phyloP scores from a whole-genome alignment of 495 filamentous ascomycete species.

The Talaromyces trachyspermus region DNA sequence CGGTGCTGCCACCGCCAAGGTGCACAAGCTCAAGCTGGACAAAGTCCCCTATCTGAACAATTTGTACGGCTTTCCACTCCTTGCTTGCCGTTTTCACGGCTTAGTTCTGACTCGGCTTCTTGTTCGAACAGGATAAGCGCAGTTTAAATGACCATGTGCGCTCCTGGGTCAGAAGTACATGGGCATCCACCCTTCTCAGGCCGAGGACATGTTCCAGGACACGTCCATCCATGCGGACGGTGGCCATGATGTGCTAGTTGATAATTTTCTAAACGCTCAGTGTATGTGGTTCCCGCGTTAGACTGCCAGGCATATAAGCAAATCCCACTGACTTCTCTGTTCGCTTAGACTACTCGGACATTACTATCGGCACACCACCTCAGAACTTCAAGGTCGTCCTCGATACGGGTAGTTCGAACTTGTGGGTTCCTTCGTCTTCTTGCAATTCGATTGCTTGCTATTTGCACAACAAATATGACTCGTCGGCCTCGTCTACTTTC shows the following conservation, averaged over 20 bases:
- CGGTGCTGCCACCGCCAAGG: slow-evolving; percentile 70
- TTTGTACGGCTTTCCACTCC: slow-evolving; percentile 53
- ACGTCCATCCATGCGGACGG: slow-evolving; percentile 56
- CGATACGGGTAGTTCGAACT: slow-evolving; percentile 97
- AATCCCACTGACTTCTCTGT: slow-evolving; percentile 15
- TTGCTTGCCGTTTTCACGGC: neutral
- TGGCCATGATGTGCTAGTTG: slow-evolving; percentile 78
- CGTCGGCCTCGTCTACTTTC: slow-evolving; percentile 81
- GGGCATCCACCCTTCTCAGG: slow-evolving; percentile 65
- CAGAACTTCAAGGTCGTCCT: slow-evolving; percentile 98
- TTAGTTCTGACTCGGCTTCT: slow-evolving; percentile 13
- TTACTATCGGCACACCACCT: slow-evolving; percentile 83
- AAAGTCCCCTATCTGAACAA: slow-evolving; percentile 92
- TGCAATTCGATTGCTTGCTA: slow-evolving; percentile 98
- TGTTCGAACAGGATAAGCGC: slow-evolving; percentile 50
- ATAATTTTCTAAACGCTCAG: slow-evolving; percentile 98
- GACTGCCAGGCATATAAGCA: neutral
- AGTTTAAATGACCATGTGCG: slow-evolving; percentile 75
- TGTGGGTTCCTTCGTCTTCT: slow-evolving; percentile 90
- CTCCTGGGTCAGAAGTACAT: slow-evolving; percentile 78
- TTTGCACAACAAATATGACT: slow-evolving; percentile 94
- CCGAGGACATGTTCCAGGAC: slow-evolving; percentile 71
- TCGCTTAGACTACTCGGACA: slow-evolving; percentile 85
- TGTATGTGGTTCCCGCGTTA: slow-evolving; percentile 51
- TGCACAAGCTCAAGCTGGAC: slow-evolving; percentile 93